These are phyloP conservation scores for Lasiosphaeriaceae sp. DNA, from an alignment of 495 filamentous ascomycete genomes.

Conservation along the genomic window DNA sequence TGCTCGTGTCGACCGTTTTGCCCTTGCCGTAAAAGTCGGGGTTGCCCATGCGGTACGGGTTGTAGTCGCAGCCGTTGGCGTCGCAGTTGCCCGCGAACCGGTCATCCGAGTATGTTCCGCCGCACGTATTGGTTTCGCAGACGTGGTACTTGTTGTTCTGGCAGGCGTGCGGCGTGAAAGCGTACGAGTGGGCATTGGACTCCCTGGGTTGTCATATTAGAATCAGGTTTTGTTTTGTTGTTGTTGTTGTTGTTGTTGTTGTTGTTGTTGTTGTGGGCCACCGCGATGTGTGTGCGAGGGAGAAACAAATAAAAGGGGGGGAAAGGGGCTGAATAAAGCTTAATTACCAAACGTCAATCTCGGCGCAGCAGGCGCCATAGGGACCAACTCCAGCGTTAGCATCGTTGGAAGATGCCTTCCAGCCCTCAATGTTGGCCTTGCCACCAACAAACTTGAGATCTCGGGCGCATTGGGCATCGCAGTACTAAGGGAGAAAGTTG, in stretches of 20 bases:
- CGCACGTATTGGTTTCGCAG: constrained; percentile 49
- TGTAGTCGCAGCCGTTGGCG: constrained; percentile 72
- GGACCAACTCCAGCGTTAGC: constrained; percentile 45
- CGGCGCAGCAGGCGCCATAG: constrained; percentile 63
- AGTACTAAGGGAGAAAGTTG: constrained; percentile 37
- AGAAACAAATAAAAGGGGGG: not conserved
- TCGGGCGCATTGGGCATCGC: constrained; percentile 54
- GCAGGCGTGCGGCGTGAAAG: constrained; percentile 67
- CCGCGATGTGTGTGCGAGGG: not conserved
- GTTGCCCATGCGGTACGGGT: constrained; percentile 67
- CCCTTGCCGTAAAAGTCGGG: constrained; percentile 60
- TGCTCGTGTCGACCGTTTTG: constrained; percentile 59
- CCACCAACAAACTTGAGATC: constrained; percentile 52
- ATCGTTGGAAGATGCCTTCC: constrained; percentile 43
- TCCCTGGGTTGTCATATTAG: constrained; percentile 34
- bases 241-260: too few relatives aligned
- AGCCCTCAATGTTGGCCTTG: constrained; percentile 56
- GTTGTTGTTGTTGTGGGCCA: too few relatives aligned
- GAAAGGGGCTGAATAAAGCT: too few relatives aligned
- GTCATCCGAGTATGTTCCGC: constrained; percentile 50
- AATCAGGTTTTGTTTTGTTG: not conserved
- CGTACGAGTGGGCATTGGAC: constrained; percentile 61
- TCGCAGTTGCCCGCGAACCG: constrained; percentile 63
- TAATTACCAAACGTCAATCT: constrained; percentile 63
- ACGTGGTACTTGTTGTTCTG: constrained; percentile 53